Base-by-base conservation (phyloP, 2,329 filamentous ascomycete species). In the Elsinoe ampelina region DNA sequence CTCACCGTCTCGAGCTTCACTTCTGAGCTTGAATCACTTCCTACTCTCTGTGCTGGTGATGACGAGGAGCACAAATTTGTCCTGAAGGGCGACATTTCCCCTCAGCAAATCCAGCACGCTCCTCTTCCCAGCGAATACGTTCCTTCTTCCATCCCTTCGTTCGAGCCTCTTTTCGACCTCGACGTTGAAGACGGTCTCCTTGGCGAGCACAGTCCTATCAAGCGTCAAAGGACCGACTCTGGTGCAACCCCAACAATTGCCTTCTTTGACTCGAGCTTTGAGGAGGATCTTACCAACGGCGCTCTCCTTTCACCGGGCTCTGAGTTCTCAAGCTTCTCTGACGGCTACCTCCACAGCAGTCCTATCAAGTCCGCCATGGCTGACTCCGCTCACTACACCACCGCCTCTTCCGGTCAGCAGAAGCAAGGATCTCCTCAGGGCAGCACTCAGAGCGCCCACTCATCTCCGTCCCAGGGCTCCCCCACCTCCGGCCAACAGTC, bases 171-270 rank as follows among this genome's bases (percentile, higher is more conserved):
- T 63, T 93, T 91, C 20, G 90, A 95, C 65, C 80, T 95, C 57
- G 91, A 95, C 70, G 90, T 87, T 0, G 91, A 95, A 66, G 89
- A 95, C 79, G 89, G 93, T 68, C 89, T 95, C 66, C 85, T 82
- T 69, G 80, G 81, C 59, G 77, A 79, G 57, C 26, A 50, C 45
- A 11, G n/a, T 19, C 48, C 32, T 26, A 12, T 38, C 17, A 89
- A 89, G 75, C 83, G 91, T 63, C 80, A 91, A 78, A 72, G 88
- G 73, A 74, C 92, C 74, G 65, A 87, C 74, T 58, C 52, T 20
- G 48, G 30, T 19, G 54, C 32, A 65, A 85, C 74, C 58, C 84
- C 89, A 63, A 82, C 91, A 72, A 87, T 89, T 63, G 84, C 82
- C 63, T 87, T 92, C 72, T 79, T 91, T 59, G 83, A 87, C 67